A percentile compares a stretch with the other conserved stretches of the same genome.
Conservation (phyloP, 805 yeast genomes). For the Cyberlindnera misumaiensis region DNA sequence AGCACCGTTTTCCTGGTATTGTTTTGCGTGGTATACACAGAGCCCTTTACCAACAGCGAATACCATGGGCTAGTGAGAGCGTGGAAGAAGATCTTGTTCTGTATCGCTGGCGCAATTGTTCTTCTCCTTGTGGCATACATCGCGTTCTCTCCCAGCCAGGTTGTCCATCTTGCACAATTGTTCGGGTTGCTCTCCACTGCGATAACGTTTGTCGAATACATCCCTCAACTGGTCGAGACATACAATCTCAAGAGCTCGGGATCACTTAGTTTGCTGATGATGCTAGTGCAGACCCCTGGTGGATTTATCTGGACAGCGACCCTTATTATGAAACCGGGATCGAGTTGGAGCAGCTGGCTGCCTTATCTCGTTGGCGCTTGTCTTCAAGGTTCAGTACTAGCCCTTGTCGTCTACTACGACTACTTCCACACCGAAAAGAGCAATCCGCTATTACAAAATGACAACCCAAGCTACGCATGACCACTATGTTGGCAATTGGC, state of each 20-base stretch:
- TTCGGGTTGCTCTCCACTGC: conserved; percentile 62
- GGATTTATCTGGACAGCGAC: conserved; percentile 77
- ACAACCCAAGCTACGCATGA: not conserved
- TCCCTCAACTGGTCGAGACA: conserved; percentile 76
- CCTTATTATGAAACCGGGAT: conserved; percentile 61
- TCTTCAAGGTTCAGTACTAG: conserved; percentile 54
- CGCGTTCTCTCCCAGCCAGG: conserved; percentile 4
- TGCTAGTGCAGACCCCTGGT: conserved; percentile 86
- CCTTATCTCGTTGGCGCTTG: conserved; percentile 69
- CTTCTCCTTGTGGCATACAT: conserved; percentile 29
- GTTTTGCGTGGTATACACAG: conserved; percentile 44
- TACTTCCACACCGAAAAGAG: conserved; percentile 1
- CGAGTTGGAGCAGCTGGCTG: conserved; percentile 84
- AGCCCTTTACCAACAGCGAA: conserved; percentile 34
- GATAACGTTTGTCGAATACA: conserved; percentile 62
- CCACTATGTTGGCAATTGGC: too few species aligned
- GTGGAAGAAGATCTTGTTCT: conserved; percentile 35
- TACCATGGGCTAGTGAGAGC: conserved; percentile 34
- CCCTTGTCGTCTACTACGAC: conserved; percentile 53
- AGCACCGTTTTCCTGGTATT: conserved; percentile 54
- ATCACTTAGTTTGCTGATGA: conserved; percentile 70
- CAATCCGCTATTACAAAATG: not conserved
- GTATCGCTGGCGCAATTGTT: conserved; percentile 26
- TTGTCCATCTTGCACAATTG: conserved; percentile 42
- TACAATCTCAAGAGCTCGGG: conserved; percentile 68